phyloP scores from a whole-genome alignment of 331 rosid genomes.

The Malus hybrid region DNA sequence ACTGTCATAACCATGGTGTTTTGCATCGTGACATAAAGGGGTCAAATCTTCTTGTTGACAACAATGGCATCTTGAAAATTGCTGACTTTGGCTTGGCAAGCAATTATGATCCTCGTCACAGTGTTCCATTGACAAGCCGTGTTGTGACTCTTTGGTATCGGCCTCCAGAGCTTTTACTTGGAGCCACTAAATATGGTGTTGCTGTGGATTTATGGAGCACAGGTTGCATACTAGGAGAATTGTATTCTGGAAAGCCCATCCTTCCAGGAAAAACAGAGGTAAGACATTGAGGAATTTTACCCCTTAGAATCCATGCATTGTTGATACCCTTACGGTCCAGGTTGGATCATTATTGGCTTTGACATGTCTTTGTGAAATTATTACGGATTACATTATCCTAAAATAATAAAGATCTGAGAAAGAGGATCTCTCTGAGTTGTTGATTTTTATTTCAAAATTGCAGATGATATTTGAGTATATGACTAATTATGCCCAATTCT shows the following conservation, averaged over 20 bases:
- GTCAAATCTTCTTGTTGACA: slow-evolving; percentile 87
- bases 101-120: slow-evolving; percentile 49
- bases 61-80: slow-evolving; percentile 75
- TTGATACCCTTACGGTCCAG: not conserved
- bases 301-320: not conserved
- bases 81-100: slow-evolving; percentile 95
- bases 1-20: slow-evolving; percentile 84
- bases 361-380: not conserved
- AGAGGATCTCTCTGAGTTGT: not conserved
- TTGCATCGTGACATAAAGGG: slow-evolving; percentile 98
- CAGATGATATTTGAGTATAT: not conserved
- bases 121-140: slow-evolving; percentile 72
- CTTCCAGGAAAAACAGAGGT: slow-evolving; percentile 98
- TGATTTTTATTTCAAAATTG: not conserved
- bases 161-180: slow-evolving; percentile 94
- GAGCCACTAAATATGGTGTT: slow-evolving; percentile 77
- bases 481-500: not conserved
- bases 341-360: not conserved
- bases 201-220: slow-evolving; percentile 92
- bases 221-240: slow-evolving; percentile 95
- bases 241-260: slow-evolving; percentile 76
- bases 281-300: not conserved
- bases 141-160: slow-evolving; percentile 97
- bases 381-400: not conserved
- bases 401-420: not conserved